Evolutionary conservation across 169 alveolate species (phyloP), one percentile per base, ranked within the genome.

Genomic region (Cryptosporidium bovis): DNA sequence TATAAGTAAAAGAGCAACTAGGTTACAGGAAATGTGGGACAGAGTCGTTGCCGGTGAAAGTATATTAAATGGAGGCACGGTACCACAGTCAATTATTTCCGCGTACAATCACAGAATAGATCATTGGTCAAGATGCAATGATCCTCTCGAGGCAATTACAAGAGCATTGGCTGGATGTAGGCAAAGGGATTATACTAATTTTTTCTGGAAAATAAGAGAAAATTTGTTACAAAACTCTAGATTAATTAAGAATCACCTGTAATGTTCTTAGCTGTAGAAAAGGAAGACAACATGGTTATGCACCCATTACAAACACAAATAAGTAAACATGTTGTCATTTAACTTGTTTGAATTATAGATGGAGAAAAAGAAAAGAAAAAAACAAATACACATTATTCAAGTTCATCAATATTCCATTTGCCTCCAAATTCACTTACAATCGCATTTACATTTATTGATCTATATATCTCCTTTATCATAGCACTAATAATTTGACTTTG

Each of bases 51-150:
- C 87, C 0, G 87, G 87, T 16, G 87, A 77, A 44, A 60, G 71
- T n/a, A 77, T 77, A 15, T 20, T 77, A 40, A 77, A 62, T 46
- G 87, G 87, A 58, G 71, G 64, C 1, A 44, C 44, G 12, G 64
- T 77, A 3, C 87, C 87, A 48, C 87, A 77, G 20, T 77, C 87
- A 2, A 77, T 77, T 44, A 60, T 77, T 7, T 60, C 71, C 12
- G 69, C 87, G 13, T 77, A 77, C 36, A 77, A 77, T 60, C 87
- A 77, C 24, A 77, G 87, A 40, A 77, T 77, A 60, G 87, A 77
- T 51, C 87, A 77, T 48, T 77, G 87, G 87, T 60, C 87, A 13
- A 77, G 87, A 40, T 77, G 87, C 51, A 77, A 77, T 62, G 87
- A 77, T 48, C 87, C 87, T 16, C 34, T 77, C 10, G 87, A 77